Base-by-base conservation (phyloP, 768 basidiomycete species). In the Leccinum subgranulosum region DNA sequence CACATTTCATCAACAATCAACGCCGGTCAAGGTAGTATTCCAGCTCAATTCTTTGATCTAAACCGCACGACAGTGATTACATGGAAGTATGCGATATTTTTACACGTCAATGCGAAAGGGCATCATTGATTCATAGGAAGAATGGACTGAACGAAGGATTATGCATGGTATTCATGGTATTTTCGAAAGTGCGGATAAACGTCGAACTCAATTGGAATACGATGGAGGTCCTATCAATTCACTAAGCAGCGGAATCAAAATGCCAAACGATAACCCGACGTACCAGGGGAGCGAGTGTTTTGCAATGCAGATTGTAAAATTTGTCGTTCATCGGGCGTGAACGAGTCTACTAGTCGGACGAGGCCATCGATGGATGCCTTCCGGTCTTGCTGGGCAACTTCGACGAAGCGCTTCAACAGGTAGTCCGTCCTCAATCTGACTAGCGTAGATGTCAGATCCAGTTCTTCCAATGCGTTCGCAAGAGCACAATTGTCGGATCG, bases 301-400 rank as follows among this genome's bases (percentile, higher is more conserved):
- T 88, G 87, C 51, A 93, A 79, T 39, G 83, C 82, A 43, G 74
- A 71, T 36, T 86, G 78, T 59, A 94, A 67, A 1, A 79, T 73
- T 11, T 80, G 74, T 70, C 83, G 85, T 63, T 94, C 92, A 25
- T 92, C 92, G 23, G 84, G 81, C 0, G 83, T 81, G 58, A 95
- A 79, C 36, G 79, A 80, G 57, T 91, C 86, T n/a, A 86, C 82
- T 11, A 94, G 75, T 50, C 86, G 85, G 51, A 84, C 71, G 57
- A 94, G 80, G 34, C 90, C 86, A 59, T 87, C 85, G 59, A 94
- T 71, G 1, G 88, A 84, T 9, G 85, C 86, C 73, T 90, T 90
- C 50, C 85, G 82, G 69, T 94, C 89, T 63, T 86, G 85, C 60
- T 86, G 84, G 12, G 85, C 80, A 60, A 88, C 75, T 14, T 84